Conservation (phyloP, 805 yeast genomes). For the Starmerella bacillaris region DNA sequence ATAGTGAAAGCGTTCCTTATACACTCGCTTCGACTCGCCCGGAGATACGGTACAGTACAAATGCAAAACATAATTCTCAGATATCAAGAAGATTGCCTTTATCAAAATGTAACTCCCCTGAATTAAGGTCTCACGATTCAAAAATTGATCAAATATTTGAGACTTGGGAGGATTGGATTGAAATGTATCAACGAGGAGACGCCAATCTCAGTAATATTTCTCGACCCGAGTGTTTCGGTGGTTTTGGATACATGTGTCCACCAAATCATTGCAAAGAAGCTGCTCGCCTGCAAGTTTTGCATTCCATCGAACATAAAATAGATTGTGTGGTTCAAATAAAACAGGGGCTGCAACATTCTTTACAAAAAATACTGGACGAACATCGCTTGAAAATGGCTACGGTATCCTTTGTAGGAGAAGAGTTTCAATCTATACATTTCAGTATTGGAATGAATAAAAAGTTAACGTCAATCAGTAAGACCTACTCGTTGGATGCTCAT, state of each 20-base stretch:
- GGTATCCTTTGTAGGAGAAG: constrained; percentile 38
- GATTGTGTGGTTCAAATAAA: constrained; percentile 35
- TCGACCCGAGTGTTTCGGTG: constrained; percentile 37
- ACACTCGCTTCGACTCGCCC: too few species aligned
- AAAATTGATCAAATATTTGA: constrained; percentile 12
- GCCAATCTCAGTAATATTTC: constrained; percentile 24
- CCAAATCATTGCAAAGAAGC: constrained; percentile 41
- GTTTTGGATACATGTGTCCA: constrained; percentile 34
- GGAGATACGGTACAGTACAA: too few species aligned
- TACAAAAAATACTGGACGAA: constrained; percentile 23
- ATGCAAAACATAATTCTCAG: too few species aligned
- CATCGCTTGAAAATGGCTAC: constrained; percentile 37
- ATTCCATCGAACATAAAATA: constrained; percentile 24
- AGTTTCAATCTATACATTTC: constrained; percentile 33
- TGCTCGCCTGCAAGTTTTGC: constrained; percentile 30
- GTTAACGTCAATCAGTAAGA: constrained; percentile 27
- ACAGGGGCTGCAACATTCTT: constrained; percentile 27
- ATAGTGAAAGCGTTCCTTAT: too few species aligned
- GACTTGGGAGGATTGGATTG: constrained; percentile 17
- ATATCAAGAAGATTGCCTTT: too few species aligned
- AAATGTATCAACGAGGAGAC: constrained; percentile 8
- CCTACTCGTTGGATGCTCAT: constrained; percentile 49
- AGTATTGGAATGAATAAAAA: constrained; percentile 32
- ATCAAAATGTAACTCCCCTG: too few species aligned
- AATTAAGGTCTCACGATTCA: too few species aligned